Percentiles rank a stretch among this genome's conserved stretches.
Evolutionary conservation across 2,329 filamentous ascomycete species (phyloP).

Genomic region (Monilinia polystroma): DNA sequence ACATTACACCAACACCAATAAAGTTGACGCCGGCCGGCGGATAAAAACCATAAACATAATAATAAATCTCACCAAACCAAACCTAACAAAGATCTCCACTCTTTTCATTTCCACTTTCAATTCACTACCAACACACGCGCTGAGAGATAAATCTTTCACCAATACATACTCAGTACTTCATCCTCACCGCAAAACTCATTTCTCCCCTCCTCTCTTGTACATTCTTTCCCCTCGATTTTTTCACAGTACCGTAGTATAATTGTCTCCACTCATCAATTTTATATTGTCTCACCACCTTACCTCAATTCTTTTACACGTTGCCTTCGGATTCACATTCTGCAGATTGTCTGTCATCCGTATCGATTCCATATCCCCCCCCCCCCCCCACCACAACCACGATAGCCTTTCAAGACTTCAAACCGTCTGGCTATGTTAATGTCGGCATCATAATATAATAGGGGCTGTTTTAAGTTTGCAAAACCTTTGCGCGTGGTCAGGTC

Average conservation of each 20-base stretch:
- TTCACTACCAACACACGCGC: conserved; percentile 11
- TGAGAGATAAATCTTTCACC: conserved; percentile 19
- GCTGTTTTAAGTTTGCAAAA: conserved; percentile 28
- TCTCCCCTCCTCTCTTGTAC: conserved; percentile 17
- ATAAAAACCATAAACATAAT: neutral
- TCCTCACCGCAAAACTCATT: neutral
- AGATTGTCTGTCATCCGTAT: conserved; percentile 13
- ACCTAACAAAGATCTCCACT: conserved; percentile 7
- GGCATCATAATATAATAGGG: conserved; percentile 29
- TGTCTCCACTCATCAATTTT: conserved; percentile 2
- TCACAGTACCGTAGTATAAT: conserved; percentile 12
- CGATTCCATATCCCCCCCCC: conserved; percentile 12
- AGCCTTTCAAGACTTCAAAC: conserved; percentile 15
- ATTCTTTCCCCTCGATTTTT: neutral
- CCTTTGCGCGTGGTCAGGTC: conserved; percentile 30
- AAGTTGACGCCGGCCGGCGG: neutral
- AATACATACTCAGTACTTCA: neutral
- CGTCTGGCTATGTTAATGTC: conserved; percentile 33
- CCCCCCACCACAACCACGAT: conserved; percentile 24
- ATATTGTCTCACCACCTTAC: conserved; percentile 7
- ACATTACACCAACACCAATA: too few relatives aligned
- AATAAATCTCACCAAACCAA: neutral
- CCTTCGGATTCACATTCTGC: conserved; percentile 13
- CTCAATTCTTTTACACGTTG: conserved; percentile 14
- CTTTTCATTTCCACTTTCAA: conserved; percentile 14